A percentile compares a stretch with the other conserved stretches of the same genome.
These are phyloP conservation scores for Hippophae tibetana DNA, from an alignment of 306 rosid species.

Conservation along the genomic window DNA sequence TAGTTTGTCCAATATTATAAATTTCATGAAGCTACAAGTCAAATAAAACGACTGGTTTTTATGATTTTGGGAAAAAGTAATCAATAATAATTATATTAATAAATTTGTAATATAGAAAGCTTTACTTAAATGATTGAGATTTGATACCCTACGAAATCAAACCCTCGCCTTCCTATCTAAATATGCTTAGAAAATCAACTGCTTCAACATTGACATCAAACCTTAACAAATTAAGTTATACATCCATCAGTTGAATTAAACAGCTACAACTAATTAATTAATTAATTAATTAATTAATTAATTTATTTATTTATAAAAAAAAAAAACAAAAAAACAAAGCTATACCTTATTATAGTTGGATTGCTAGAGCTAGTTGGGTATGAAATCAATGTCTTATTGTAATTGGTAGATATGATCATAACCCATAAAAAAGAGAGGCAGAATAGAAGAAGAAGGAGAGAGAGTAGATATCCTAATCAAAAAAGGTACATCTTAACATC, in stretches of 20 bases:
- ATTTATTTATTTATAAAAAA: too few species aligned
- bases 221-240: constrained; percentile 18
- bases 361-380: constrained; percentile 2
- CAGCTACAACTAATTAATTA: too few species aligned
- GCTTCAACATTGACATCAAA: constrained; percentile 40
- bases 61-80: background rate
- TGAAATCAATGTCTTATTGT: constrained; percentile 24
- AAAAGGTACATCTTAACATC: too few species aligned
- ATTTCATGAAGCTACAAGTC: constrained; percentile 59
- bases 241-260: background rate
- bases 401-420: constrained; percentile 29
- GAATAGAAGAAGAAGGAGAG: too few species aligned
- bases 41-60: constrained; percentile 27
- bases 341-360: background rate
- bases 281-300: too few species aligned
- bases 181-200: constrained; percentile 12
- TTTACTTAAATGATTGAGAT: constrained; percentile 64
- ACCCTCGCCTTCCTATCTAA: constrained; percentile 30
- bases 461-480: too few species aligned
- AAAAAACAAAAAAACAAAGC: too few species aligned
- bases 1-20: constrained; percentile 26
- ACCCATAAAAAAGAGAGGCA: background rate
- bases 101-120: background rate
- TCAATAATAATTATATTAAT: constrained; percentile 7
- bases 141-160: constrained; percentile 71